A percentile compares a stretch with the other conserved stretches of the same genome.
These are phyloP conservation scores for Chenopodium album DNA, from an alignment of 148 eudicot genomes.

Conservation along the genomic window DNA sequence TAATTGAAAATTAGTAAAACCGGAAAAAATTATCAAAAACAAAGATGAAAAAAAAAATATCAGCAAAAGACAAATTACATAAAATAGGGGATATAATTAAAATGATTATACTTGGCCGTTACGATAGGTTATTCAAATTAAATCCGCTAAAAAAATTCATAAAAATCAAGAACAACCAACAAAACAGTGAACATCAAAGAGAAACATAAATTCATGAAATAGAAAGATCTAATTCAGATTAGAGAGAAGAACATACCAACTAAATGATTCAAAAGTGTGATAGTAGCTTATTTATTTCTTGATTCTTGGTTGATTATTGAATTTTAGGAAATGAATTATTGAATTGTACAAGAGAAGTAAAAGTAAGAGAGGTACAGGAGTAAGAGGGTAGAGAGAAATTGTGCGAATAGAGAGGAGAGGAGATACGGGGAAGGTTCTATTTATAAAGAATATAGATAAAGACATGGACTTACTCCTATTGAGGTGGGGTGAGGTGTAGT, in stretches of 20 bases:
- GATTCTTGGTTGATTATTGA: no score
- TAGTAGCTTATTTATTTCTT: no score
- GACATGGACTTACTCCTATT: no score
- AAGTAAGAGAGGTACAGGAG: neutral
- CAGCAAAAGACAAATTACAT: neutral
- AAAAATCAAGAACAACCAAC: no score
- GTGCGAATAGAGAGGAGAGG: neutral
- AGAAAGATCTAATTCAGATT: neutral
- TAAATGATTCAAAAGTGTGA: no score
- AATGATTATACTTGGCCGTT: no score
- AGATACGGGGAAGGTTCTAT: conserved; percentile 1
- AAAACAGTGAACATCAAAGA: neutral
- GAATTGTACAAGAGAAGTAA: neutral
- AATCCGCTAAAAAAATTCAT: no score
- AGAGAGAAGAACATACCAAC: neutral
- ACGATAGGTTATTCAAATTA: no score
- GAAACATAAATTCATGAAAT: neutral
- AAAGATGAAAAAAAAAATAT: neutral
- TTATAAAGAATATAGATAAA: neutral
- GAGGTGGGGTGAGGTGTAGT: no score
- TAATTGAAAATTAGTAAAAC: no score
- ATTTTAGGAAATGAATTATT: neutral
- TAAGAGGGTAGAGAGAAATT: neutral
- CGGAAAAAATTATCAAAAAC: neutral
- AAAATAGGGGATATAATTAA: no score